Conservation (phyloP, 352 stramenopile genomes). For the Peronospora destructor region DNA sequence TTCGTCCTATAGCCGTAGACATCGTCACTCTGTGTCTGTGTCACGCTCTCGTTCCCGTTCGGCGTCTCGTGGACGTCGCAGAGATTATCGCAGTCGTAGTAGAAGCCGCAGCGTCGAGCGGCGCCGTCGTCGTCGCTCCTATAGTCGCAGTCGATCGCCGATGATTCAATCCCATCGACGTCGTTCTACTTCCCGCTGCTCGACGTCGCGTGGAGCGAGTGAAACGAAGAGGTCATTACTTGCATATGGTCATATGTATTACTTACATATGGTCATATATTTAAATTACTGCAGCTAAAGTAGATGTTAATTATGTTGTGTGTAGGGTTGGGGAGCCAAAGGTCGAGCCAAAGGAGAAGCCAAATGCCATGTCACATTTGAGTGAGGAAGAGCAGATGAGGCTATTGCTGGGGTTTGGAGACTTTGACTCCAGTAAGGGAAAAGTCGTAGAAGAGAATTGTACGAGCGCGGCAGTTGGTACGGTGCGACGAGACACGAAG, state of each 20-base stretch:
- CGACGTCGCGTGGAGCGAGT: constrained; percentile 2
- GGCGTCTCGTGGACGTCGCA: constrained; percentile 25
- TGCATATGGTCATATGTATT: no score
- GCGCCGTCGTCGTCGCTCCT: constrained; percentile 16
- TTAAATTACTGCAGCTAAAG: not conserved
- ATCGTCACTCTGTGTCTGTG: constrained; percentile 21
- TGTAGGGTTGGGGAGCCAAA: constrained; percentile 6
- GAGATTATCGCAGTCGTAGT: constrained; percentile 23
- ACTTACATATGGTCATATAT: no score
- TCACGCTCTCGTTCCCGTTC: constrained; percentile 36
- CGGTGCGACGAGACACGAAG: constrained; percentile 84
- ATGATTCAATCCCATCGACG: not conserved
- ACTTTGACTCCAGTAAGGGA: constrained; percentile 92
- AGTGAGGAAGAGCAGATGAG: constrained; percentile 42
- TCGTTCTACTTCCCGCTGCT: constrained; percentile 11
- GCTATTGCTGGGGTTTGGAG: constrained; percentile 31
- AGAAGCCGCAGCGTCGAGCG: constrained; percentile 16
- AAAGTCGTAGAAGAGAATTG: constrained; percentile 91
- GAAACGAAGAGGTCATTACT: not conserved
- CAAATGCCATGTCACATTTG: constrained; percentile 25
- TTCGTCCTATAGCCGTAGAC: constrained; percentile 19
- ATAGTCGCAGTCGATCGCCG: constrained; percentile 22
- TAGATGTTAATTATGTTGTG: not conserved
- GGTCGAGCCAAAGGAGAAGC: constrained; percentile 54
- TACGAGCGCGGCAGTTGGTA: constrained; percentile 67